Base-by-base conservation (phyloP, 169 alveolate genomes). In the Plasmodium billcollinsi region DNA sequence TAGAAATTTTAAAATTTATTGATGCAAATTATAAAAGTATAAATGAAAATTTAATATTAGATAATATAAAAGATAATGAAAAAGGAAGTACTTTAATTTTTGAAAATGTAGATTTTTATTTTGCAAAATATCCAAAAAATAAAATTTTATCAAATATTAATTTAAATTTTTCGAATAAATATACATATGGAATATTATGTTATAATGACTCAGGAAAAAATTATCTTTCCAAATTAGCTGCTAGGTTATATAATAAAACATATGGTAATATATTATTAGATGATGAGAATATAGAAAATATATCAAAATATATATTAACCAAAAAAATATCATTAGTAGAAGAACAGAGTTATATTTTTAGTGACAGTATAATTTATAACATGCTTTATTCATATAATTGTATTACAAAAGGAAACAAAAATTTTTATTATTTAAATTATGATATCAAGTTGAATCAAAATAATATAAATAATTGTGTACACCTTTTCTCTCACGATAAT, bases 81-180 rank as follows among this genome's bases (percentile, higher is more conserved):
- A 76, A 66, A 18, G 89, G 89, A 56, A 76, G 89, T 26, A 76
- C 62, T 43, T 45, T 76, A 65, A 66, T 67, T 29, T 76, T 76
- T 59, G 76, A 76, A 76, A 76, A 76, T 66, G 89, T 76, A 9
- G 89, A 76, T 66, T 76, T 65, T 59, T 76, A 76, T 71, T 65
- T 65, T 76, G 89, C 75, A 50, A 65, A 76, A 76, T 76, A 65
- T 63, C 89, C 89, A n/a, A 76, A 76, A 29, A 76, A 76, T 66
- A 76, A 76, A 76, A 76, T 76, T 65, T 65, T 76, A 52, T 76
- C 89, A 76, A 76, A 76, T 33, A 76, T 76, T 76, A 76, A 76
- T 76, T 52, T 76, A 56, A 14, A 50, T 7, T 76, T 76, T 54
- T 50, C 75, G 2, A 63, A 63, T 49, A 63, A 65, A 9, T 76